Evolutionary conservation across 1,284 basidiomycete species (phyloP).

Genomic region (Testicularia cyperi): DNA sequence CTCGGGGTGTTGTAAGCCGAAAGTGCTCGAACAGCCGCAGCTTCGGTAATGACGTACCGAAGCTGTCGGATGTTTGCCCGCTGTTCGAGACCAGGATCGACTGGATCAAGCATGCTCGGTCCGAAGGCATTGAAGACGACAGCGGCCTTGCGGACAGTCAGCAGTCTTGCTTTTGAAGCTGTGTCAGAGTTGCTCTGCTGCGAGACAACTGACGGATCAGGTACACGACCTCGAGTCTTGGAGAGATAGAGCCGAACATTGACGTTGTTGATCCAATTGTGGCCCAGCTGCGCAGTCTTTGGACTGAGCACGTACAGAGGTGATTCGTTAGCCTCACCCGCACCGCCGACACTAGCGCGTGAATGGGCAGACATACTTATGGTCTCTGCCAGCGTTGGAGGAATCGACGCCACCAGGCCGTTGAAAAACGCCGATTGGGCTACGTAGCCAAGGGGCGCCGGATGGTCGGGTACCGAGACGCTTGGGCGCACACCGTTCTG

Average conservation of each 20-base stretch:
- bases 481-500: no score
- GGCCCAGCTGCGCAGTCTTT: conserved; percentile 41
- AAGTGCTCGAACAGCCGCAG: conserved; percentile 6
- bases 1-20: not conserved
- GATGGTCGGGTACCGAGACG: conserved; percentile 10
- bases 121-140: conserved; percentile 29
- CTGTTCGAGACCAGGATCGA: no score
- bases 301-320: conserved; percentile 12
- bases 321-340: not conserved
- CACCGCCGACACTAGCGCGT: not conserved
- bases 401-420: conserved; percentile 20
- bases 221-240: conserved; percentile 14
- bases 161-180: not conserved
- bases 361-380: not conserved
- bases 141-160: conserved; percentile 12
- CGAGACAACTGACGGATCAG: conserved; percentile 1
- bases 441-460: conserved; percentile 9
- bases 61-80: conserved; percentile 1
- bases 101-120: conserved; percentile 9
- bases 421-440: conserved; percentile 17
- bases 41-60: conserved; percentile 16
- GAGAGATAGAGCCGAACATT: conserved; percentile 36
- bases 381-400: conserved; percentile 12
- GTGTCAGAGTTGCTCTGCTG: not conserved
- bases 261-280: conserved; percentile 45